Base-by-base conservation (phyloP, 2,329 filamentous ascomycete species). In the Botrytis fabae region DNA sequence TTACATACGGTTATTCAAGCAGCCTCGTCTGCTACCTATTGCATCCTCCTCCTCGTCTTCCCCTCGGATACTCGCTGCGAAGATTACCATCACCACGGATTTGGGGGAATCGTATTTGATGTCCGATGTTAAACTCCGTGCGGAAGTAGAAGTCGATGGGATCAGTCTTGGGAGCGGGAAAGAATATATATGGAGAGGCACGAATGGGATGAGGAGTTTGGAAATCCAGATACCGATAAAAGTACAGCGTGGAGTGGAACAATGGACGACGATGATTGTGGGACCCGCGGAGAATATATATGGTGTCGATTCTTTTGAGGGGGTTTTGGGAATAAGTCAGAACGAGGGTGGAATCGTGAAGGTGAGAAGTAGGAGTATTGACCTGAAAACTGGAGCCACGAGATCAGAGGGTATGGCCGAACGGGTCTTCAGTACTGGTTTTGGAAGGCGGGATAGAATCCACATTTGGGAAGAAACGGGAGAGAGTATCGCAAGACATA, bases 401-500 rank as follows among this genome's bases (percentile, higher is more conserved):
- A 65, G 28, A n/a, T 57, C 65, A 3, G 42, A 51, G 44, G 73
- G 74, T 9, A 73, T 79, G 60, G 77, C 76, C 12, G 78, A 79
- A 73, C 69, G 79, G 57, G 72, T 77, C 8, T 78, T 80, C 57
- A 46, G 8, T 48, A 61, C 51, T 51, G 20, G 65, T 35, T 71
- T 25, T 51, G 59, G 32, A 22, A 35, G 18, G 2, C 20, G 51
- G 35, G 40, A 44, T 28, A 63, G 74, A 28, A 71, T 81, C 16
- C 81, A 81, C 48, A 86, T 93, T 62, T 90, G 88, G 84, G 91
- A 93, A 79, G 91, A 93, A 78, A 91, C 89, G 0, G 90, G 91
- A 6, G 91, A 93, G 78, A 92, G 89, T 79, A 93, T 93, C 78
- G 91, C 91, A 9, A 84, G 90, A 60, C 91, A 93, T 82, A 85